Conservation (phyloP, 495 filamentous ascomycete genomes). For the Evernia prunastri region DNA sequence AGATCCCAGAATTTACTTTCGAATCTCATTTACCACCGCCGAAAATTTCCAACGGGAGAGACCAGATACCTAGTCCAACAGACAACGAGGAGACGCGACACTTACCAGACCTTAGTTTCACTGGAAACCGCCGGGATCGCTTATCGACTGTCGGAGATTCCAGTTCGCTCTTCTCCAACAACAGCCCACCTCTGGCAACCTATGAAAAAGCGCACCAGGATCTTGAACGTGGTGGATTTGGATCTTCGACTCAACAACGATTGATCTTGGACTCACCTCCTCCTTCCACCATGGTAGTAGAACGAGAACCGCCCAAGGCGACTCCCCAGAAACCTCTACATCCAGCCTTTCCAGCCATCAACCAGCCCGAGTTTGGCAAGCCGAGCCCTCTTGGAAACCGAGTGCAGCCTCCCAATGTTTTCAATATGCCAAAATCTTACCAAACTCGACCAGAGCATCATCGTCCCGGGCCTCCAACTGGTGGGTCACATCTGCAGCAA, state of each 20-base stretch:
- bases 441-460: conserved; percentile 46
- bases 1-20: conserved; percentile 6
- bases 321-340: conserved; percentile 16
- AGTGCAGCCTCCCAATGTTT: conserved; percentile 39
- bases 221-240: conserved; percentile 1
- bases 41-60: not conserved
- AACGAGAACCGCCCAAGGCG: conserved; percentile 27
- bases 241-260: not conserved
- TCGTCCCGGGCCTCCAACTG: conserved; percentile 27
- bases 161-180: conserved; percentile 30
- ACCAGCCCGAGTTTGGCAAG: conserved; percentile 54
- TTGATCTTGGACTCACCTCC: conserved; percentile 9
- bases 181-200: not conserved
- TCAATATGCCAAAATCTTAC: conserved; percentile 47
- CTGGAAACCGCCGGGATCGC: conserved; percentile 10
- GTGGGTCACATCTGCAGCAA: conserved; percentile 24
- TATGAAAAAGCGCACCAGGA: not conserved
- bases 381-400: conserved; percentile 44
- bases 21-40: not conserved
- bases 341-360: conserved; percentile 13
- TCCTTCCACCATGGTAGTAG: conserved; percentile 23
- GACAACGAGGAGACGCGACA: conserved; percentile 21
- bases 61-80: conserved; percentile 15
- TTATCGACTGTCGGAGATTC: conserved; percentile 29
- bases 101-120: conserved; percentile 7